Evolutionary conservation across 768 basidiomycete species (phyloP).

Genomic region (Tylopilus subfusipes): DNA sequence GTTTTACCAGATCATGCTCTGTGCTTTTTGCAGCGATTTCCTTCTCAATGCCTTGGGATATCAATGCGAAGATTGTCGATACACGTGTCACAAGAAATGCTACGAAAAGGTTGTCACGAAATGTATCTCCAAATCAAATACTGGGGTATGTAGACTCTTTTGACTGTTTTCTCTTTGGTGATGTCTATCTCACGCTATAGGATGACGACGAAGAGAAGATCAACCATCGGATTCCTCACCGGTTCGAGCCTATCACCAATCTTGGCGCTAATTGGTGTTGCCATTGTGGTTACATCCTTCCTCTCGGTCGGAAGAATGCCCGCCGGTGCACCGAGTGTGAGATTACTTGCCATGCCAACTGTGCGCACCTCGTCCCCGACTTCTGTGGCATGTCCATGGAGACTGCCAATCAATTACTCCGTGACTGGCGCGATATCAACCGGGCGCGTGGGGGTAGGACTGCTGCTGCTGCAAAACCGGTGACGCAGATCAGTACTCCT

Average conservation of each 20-base stretch:
- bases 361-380: conserved; percentile 97
- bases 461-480: conserved; percentile 33
- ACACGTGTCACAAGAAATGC: conserved; percentile 99
- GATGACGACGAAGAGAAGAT: conserved; percentile 98
- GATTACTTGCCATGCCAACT: conserved; percentile 95
- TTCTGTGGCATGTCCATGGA: conserved; percentile 99
- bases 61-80: conserved; percentile 98
- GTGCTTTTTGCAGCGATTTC: conserved; percentile 97
- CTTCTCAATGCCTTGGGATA: conserved; percentile 96
- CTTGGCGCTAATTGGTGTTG: conserved; percentile 99
- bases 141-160: conserved; percentile 61
- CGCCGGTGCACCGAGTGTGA: conserved; percentile 94
- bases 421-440: conserved; percentile 91
- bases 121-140: conserved; percentile 96
- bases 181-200: conserved; percentile 36
- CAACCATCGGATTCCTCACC: conserved; percentile 98
- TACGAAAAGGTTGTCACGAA: conserved; percentile 99
- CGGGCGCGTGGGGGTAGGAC: conserved; percentile 52
- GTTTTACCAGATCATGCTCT: conserved; percentile 98
- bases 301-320: conserved; percentile 94
- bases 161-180: neutral
- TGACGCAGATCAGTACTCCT: conserved; percentile 31
- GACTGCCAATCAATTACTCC: conserved; percentile 89
- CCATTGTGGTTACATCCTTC: conserved; percentile 98
- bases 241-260: conserved; percentile 95